These are phyloP conservation scores for Aspergillus baeticus DNA, from an alignment of 495 filamentous ascomycete genomes.

Conservation along the genomic window DNA sequence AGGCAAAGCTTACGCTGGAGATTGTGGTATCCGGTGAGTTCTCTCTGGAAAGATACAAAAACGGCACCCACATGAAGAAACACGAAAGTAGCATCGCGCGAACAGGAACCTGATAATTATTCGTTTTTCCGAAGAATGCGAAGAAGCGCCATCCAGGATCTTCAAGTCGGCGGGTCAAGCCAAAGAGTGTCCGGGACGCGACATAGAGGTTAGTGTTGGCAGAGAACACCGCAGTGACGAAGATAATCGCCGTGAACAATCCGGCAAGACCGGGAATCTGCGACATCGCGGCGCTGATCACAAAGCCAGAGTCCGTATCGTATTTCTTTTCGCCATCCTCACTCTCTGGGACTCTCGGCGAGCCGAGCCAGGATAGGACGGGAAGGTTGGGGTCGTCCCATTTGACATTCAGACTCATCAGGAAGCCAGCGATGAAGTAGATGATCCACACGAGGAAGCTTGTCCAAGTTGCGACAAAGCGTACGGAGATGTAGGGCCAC, in stretches of 20 bases:
- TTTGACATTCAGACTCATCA: constrained; percentile 37
- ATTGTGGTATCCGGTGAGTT: constrained; percentile 15
- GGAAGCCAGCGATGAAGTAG: constrained; percentile 27
- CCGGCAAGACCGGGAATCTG: constrained; percentile 27
- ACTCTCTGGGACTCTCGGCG: neutral
- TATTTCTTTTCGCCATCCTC: neutral
- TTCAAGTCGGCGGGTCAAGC: constrained; percentile 35
- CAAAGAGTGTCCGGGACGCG: constrained; percentile 45
- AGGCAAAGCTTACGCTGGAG: constrained; percentile 1
- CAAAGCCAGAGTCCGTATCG: constrained; percentile 33
- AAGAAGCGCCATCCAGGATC: constrained; percentile 18
- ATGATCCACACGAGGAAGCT: constrained; percentile 25
- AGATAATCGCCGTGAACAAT: constrained; percentile 38
- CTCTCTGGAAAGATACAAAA: constrained; percentile 28
- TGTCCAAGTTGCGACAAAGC: constrained; percentile 32
- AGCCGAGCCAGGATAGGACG: constrained; percentile 19
- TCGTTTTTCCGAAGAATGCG: constrained; percentile 34
- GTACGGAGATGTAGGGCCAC: constrained; percentile 22
- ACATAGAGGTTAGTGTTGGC: constrained; percentile 48
- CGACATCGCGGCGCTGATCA: constrained; percentile 30
- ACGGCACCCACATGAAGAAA: constrained; percentile 46
- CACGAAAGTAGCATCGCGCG: constrained; percentile 39
- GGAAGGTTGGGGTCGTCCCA: constrained; percentile 39
- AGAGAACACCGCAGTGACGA: constrained; percentile 40
- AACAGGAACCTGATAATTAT: constrained; percentile 32